Evolutionary conservation across 768 basidiomycete species (phyloP).

Genomic region (Bullera alba): DNA sequence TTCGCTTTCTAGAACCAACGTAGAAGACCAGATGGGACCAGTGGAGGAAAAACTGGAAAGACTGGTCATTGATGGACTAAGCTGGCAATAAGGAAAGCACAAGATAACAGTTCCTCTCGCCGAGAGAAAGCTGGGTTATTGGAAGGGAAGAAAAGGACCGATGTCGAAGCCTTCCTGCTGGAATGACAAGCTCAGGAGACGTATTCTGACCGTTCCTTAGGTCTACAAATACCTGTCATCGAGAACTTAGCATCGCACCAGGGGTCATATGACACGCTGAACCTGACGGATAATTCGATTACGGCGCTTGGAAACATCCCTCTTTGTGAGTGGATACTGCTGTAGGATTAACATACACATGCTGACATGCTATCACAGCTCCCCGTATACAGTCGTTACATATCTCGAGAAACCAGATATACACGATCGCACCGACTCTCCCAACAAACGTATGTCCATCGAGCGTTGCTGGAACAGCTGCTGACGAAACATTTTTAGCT

Average conservation of each 20-base stretch:
- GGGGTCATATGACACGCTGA: constrained; percentile 45
- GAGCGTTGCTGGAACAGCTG: background rate
- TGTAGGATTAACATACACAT: too few relatives aligned
- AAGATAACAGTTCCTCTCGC: too few relatives aligned
- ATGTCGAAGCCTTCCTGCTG: too few relatives aligned
- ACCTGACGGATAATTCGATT: constrained; percentile 45
- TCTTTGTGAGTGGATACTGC: constrained; percentile 34
- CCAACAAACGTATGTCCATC: constrained; percentile 26
- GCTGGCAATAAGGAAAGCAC: background rate
- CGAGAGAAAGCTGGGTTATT: too few relatives aligned
- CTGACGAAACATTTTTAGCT: constrained; percentile 28
- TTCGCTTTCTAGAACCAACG: background rate
- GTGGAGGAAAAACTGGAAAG: too few relatives aligned
- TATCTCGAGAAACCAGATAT: constrained; percentile 41
- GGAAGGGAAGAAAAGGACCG: too few relatives aligned
- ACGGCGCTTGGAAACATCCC: constrained; percentile 44
- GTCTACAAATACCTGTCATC: constrained; percentile 43
- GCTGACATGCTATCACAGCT: too few relatives aligned
- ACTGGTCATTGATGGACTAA: background rate
- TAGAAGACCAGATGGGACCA: too few relatives aligned
- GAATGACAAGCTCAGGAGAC: too few relatives aligned
- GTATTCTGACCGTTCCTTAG: constrained; percentile 14
- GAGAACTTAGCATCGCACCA: constrained; percentile 46
- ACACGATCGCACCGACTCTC: constrained; percentile 39
- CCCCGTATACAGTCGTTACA: constrained; percentile 41